phyloP scores from a whole-genome alignment of 108 stramenopile species.

The Skeletonema grethae region DNA sequence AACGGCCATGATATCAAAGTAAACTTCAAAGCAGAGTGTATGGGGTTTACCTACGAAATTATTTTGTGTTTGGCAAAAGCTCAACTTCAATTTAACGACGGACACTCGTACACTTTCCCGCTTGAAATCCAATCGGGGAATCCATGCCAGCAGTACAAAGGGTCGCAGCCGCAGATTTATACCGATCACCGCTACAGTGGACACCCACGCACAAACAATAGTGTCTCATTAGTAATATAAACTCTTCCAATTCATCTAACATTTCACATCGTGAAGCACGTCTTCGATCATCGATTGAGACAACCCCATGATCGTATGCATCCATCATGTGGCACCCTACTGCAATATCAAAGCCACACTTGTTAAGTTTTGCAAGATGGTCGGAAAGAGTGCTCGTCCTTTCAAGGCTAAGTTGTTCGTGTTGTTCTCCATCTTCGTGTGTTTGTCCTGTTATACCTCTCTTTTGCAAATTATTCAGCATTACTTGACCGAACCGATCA shows the following conservation, averaged over 20 bases:
- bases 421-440: constrained; percentile 3
- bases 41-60: background rate
- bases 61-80: background rate
- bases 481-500: constrained; percentile 76
- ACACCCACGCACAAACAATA: constrained; percentile 72
- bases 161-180: constrained; percentile 6
- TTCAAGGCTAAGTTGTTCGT: constrained; percentile 49
- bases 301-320: constrained; percentile 69
- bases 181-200: background rate
- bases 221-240: constrained; percentile 79
- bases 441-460: constrained; percentile 53
- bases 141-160: constrained; percentile 32
- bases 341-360: constrained; percentile 56
- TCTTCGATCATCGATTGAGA: constrained; percentile 58
- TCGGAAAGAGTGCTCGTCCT: constrained; percentile 52
- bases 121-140: constrained; percentile 43
- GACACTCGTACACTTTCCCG: constrained; percentile 20
- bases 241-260: constrained; percentile 89
- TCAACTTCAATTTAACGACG: background rate
- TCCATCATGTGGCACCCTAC: constrained; percentile 83
- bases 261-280: constrained; percentile 74
- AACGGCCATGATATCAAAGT: too few relatives aligned
- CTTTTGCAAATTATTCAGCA: constrained; percentile 72
- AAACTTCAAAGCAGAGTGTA: too few relatives aligned
- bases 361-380: constrained; percentile 53